Conservation (phyloP, 345 rosid genomes). For the Hypericum androsaemum region DNA sequence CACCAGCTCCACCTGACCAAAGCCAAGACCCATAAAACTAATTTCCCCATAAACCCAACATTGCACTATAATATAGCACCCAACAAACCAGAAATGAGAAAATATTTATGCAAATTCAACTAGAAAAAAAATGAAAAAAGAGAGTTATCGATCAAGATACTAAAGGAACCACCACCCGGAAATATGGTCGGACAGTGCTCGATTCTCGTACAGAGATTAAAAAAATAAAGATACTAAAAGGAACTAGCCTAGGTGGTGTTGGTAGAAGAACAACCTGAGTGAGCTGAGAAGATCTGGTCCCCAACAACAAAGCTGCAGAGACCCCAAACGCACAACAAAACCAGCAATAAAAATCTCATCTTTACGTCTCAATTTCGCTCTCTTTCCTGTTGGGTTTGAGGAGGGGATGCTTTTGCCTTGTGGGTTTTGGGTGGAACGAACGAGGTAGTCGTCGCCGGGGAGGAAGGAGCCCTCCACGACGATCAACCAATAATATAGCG, state of each 20-base stretch:
- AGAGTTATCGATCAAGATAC: too few relatives aligned
- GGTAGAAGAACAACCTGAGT: slow-evolving; percentile 31
- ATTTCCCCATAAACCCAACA: too few relatives aligned
- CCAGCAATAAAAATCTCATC: slow-evolving; percentile 16
- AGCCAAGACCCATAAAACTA: too few relatives aligned
- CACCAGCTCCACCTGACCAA: too few relatives aligned
- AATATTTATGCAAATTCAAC: too few relatives aligned
- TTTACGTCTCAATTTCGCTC: background rate
- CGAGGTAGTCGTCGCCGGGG: background rate
- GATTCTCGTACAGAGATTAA: background rate
- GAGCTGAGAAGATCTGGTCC: slow-evolving; percentile 63
- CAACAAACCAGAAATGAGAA: too few relatives aligned
- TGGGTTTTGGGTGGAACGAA: slow-evolving; percentile 1
- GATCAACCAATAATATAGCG: slow-evolving; percentile 7
- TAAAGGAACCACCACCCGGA: too few relatives aligned
- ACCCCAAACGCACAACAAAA: slow-evolving; percentile 13
- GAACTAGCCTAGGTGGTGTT: background rate
- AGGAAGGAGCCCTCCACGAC: slow-evolving; percentile 3
- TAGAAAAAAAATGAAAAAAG: too few relatives aligned
- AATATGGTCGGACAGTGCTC: too few relatives aligned
- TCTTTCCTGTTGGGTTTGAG: too few relatives aligned
- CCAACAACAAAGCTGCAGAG: slow-evolving; percentile 29
- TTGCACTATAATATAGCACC: too few relatives aligned
- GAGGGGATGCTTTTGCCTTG: too few relatives aligned
- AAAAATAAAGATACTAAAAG: background rate